These are phyloP conservation scores for Syncephalastrum sp. DNA, from an alignment of 371 early-diverging fungal species.

Conservation along the genomic window DNA sequence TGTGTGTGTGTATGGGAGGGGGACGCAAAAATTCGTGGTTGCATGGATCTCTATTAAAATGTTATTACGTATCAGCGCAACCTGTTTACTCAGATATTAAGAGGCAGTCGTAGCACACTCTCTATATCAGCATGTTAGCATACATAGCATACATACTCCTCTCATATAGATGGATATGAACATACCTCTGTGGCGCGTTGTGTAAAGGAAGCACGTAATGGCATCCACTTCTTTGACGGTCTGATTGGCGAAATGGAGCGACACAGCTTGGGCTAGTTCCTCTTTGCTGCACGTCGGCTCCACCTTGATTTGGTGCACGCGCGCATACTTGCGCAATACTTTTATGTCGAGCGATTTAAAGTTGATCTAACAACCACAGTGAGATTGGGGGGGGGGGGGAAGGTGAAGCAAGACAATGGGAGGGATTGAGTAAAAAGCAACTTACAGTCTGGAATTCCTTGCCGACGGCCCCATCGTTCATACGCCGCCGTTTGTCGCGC, in stretches of 20 bases:
- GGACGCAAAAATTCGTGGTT: too few relatives aligned
- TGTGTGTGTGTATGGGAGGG: too few relatives aligned
- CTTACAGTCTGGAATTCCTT: constrained; percentile 51
- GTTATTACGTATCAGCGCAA: neutral
- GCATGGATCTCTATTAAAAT: too few relatives aligned
- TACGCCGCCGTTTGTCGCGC: constrained; percentile 42
- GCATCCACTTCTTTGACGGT: constrained; percentile 49
- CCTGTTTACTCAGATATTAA: constrained; percentile 5
- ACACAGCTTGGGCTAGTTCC: constrained; percentile 44
- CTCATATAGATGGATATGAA: neutral
- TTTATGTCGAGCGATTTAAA: constrained; percentile 42
- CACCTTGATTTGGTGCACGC: constrained; percentile 43
- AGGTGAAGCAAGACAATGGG: neutral
- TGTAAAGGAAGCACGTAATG: constrained; percentile 49
- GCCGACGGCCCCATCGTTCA: constrained; percentile 38
- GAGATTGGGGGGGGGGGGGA: neutral
- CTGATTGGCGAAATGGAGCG: constrained; percentile 52
- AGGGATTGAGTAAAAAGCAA: neutral
- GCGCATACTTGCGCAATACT: constrained; percentile 43
- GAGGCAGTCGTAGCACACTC: constrained; percentile 14
- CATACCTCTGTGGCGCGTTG: constrained; percentile 47
- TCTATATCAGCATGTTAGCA: constrained; percentile 2
- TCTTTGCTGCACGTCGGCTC: constrained; percentile 36
- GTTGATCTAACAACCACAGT: constrained; percentile 31
- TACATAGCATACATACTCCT: neutral